Evolutionary conservation across 2,329 filamentous ascomycete species (phyloP), one percentile per base, ranked within the genome.

Genomic region (Fusarium sp.): DNA sequence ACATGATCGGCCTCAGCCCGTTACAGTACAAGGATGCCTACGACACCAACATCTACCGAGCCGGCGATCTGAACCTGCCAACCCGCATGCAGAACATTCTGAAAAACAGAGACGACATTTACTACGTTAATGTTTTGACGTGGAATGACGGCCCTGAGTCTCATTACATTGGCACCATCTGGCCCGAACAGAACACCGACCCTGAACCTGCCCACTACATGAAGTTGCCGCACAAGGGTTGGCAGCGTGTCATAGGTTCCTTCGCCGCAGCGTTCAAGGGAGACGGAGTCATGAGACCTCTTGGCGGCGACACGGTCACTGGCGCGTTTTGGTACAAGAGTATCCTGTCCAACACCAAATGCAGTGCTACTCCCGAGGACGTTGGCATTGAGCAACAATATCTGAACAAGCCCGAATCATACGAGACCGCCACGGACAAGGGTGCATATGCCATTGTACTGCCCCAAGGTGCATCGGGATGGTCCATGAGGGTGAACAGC

Each of bases 21-120:
- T 6, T 57, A 5, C 54, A 57, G 20, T 57, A 57, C 20, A 57
- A 57, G 34, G 54, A 57, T 57, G 5, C 54, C 3, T 57, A 57
- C 34, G 34, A 57, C 54, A 57, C 54, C 54, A 57, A 57, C 54
- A 38, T 57, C 14, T 57, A 57, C 54, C 54, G 54, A 7, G 54
- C 54, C 16, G 54, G 54, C 2, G 54, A 57, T 57, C 14, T 57
- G 34, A 57, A 57, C 54, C 20, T 57, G 9, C 54, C 54, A n/a
- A 57, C 54, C 2, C 54, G 54, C 31, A 57, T 57, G 54, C 34
- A 57, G 54, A 57, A 57, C 34, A 57, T 57, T 14, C 22, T 57
- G 16, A 34, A 34, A 57, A 34, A 57, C 20, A n/a, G 54, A 24
- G 54, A 57, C 9, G 34, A 57, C 14, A 57, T 57, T 5, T 57